Conservation (phyloP, 2,329 filamentous ascomycete species). For the Trichoderma sp. region DNA sequence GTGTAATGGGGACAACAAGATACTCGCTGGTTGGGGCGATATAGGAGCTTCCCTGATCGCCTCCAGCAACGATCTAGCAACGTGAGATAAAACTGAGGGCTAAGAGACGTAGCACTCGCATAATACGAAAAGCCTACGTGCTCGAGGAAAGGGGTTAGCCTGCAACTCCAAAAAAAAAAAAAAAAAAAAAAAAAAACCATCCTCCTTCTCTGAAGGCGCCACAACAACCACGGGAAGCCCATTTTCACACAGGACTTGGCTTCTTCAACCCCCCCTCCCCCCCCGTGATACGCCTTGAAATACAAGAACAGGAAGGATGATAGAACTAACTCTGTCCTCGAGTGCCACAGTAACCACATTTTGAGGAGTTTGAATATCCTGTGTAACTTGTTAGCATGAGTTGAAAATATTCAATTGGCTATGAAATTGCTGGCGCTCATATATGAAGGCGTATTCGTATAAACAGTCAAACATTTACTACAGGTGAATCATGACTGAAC, state of each 20-base stretch:
- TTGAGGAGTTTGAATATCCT: constrained; percentile 53
- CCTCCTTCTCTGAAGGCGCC: too few species aligned
- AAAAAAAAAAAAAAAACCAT: not conserved
- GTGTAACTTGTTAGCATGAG: not conserved
- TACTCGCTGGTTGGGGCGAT: constrained; percentile 71
- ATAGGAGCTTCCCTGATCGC: constrained; percentile 67
- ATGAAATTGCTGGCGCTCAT: not conserved
- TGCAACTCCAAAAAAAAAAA: too few species aligned
- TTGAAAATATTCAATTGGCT: not conserved
- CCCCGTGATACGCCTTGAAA: not conserved
- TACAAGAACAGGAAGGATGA: constrained; percentile 32
- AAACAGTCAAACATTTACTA: not conserved
- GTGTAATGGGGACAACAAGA: constrained; percentile 94
- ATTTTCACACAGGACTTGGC: not conserved
- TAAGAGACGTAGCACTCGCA: constrained; percentile 58
- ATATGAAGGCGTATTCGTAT: not conserved
- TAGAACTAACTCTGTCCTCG: constrained; percentile 47
- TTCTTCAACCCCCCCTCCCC: not conserved
- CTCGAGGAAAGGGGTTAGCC: not conserved
- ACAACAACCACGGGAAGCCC: not conserved
- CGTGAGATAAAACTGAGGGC: constrained; percentile 64
- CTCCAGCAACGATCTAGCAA: constrained; percentile 76
- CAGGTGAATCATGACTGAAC: not conserved
- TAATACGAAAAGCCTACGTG: constrained; percentile 69
- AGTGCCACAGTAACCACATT: constrained; percentile 52